Conservation (phyloP, 306 rosid genomes). For the Cicer judaicum region DNA sequence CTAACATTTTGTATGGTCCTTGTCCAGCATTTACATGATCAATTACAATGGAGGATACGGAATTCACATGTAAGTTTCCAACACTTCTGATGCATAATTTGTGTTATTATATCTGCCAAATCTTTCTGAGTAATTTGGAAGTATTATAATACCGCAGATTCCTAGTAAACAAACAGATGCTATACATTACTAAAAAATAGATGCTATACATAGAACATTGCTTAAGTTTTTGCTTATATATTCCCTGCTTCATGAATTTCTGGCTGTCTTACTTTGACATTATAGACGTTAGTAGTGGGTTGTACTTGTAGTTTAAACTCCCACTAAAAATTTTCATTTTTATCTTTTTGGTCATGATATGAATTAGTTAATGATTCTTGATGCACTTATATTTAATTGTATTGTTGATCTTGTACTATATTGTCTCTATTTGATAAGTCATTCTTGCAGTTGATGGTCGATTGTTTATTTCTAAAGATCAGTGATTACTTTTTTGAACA, state of each 20-base stretch:
- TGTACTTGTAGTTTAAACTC: conserved; percentile 4
- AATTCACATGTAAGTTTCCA: conserved; percentile 86
- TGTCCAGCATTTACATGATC: conserved; percentile 86
- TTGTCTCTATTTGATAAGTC: conserved; percentile 20
- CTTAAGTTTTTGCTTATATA: not conserved
- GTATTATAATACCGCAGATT: conserved; percentile 6
- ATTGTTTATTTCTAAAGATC: conserved; percentile 33
- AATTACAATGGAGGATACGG: conserved; percentile 92
- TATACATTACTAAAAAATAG: not conserved
- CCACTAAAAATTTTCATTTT: too few species aligned
- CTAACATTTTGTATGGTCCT: conserved; percentile 41
- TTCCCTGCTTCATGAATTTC: conserved; percentile 28
- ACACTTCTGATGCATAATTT: conserved; percentile 38
- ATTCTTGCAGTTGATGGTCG: conserved; percentile 6
- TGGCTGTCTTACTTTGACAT: conserved; percentile 19
- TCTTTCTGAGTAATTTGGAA: not conserved
- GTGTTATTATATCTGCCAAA: conserved; percentile 22
- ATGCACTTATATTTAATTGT: conserved; percentile 2
- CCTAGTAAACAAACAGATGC: conserved; percentile 30
- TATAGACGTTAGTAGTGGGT: not conserved
- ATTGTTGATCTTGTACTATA: conserved; percentile 26
- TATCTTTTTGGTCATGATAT: not conserved
- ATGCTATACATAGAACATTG: not conserved
- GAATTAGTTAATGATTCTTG: conserved; percentile 16
- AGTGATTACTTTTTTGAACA: conserved; percentile 46